A percentile compares a stretch with the other conserved stretches of the same genome.
These are phyloP conservation scores for Yamadazyma triangularis DNA, from an alignment of 1,139 yeast species.

Conservation along the genomic window DNA sequence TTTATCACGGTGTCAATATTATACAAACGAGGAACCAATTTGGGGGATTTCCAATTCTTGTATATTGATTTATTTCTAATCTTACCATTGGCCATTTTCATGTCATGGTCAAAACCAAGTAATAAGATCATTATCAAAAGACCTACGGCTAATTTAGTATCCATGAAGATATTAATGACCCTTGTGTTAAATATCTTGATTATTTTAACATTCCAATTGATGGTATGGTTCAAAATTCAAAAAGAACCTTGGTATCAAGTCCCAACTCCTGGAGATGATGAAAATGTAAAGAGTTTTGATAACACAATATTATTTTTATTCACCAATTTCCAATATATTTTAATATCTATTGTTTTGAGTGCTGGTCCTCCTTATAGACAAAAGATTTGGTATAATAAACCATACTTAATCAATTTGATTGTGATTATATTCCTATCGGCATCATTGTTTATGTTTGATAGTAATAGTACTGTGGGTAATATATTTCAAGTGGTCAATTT, in stretches of 20 bases:
- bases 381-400: conserved; percentile 61
- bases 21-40: conserved; percentile 83
- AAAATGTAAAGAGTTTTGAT: conserved; percentile 81
- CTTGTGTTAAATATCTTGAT: conserved; percentile 67
- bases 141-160: conserved; percentile 91
- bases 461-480: conserved; percentile 52
- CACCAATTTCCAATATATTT: conserved; percentile 84
- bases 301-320: conserved; percentile 79
- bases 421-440: conserved; percentile 47
- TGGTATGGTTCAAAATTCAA: conserved; percentile 60
- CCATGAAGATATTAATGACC: conserved; percentile 82
- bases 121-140: conserved; percentile 58
- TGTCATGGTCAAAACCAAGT: conserved; percentile 95
- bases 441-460: conserved; percentile 45
- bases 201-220: conserved; percentile 59
- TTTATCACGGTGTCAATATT: conserved; percentile 80
- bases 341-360: conserved; percentile 75
- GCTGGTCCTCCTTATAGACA: conserved; percentile 96
- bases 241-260: conserved; percentile 68
- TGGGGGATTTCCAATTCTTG: conserved; percentile 96
- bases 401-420: conserved; percentile 63
- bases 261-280: conserved; percentile 84
- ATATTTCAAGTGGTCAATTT: conserved; percentile 74
- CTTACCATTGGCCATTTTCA: conserved; percentile 88
- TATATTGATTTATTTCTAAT: conserved; percentile 89